A percentile compares a stretch with the other conserved stretches of the same genome.
These are phyloP conservation scores for Geranomyces michiganensis DNA, from an alignment of 192 early-diverging fungal genomes.

Conservation along the genomic window DNA sequence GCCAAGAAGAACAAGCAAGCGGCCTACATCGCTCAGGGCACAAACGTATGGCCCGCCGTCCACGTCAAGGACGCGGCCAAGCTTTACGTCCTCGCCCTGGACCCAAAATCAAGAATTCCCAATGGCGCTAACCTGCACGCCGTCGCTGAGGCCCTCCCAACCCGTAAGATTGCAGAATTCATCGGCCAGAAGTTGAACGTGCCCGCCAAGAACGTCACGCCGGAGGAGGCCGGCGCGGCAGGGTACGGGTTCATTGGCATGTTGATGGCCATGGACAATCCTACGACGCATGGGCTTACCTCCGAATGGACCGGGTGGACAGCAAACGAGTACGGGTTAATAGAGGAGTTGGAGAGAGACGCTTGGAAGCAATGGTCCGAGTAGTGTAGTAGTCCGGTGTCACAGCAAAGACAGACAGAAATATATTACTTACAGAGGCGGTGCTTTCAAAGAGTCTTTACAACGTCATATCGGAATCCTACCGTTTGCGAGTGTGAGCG, in stretches of 20 bases:
- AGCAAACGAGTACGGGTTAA: not conserved
- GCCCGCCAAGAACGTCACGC: conserved; percentile 12
- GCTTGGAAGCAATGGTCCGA: conserved; percentile 4
- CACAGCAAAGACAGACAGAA: too few species aligned
- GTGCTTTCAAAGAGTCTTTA: too few species aligned
- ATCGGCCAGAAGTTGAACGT: conserved; percentile 25
- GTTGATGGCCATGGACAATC: conserved; percentile 1
- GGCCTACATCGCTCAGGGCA: conserved; percentile 3
- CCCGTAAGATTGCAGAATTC: conserved; percentile 1
- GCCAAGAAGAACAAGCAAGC: not conserved
- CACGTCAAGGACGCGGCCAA: conserved; percentile 17
- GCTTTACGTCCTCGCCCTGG: conserved; percentile 11
- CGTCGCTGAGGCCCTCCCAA: conserved; percentile 1
- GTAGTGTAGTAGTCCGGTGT: too few species aligned
- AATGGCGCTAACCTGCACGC: not conserved
- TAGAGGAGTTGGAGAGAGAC: conserved; percentile 6
- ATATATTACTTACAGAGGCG: too few species aligned
- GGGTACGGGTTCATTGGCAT: conserved; percentile 11
- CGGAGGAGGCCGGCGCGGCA: conserved; percentile 12
- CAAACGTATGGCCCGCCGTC: conserved; percentile 13
- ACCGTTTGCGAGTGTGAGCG: too few species aligned
- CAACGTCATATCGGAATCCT: too few species aligned
- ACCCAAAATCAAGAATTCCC: conserved; percentile 3
- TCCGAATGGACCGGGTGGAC: conserved; percentile 5
- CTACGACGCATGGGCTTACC: conserved; percentile 1